Evolutionary conservation across 441 rosid genomes (phyloP), one percentile per base, ranked within the genome.

Genomic region (Euphorbia schlechtendalii): DNA sequence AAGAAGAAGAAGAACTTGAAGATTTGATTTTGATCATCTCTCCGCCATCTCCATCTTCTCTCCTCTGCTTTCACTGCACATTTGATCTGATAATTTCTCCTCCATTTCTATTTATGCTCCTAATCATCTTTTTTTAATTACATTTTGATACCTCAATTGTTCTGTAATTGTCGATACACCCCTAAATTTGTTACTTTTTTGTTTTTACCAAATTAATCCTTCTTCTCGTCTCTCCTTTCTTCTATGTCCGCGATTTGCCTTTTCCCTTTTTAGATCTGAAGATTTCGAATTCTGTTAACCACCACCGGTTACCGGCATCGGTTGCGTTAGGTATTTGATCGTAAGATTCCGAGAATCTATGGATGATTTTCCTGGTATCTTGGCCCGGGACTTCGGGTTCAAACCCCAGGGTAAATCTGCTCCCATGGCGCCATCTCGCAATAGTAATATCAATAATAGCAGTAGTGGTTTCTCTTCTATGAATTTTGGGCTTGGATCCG

Each of bases 381-480:
- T 88, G 54, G 74, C 87, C n/a, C 72, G 85, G 34, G 96, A 88
- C 77, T 84, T 84, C 60, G 96, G 90, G 64, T 75, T 78, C 74
- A 88, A 83, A 60, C 93, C 94, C 30, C 97, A 84, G 24, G 88
- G 93, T n/a, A 91, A 86, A 70, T 80, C 93, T 21, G 90, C 92
- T 17, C 97, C 97, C 43, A 88, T 90, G 97, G 82, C 90, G 0
- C 76, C 90, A 21, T 77, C 86, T 60, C 73, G 83, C 2, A 52
- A 46, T 45, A 60, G 74, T 10, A 46, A 73, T 36, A 59, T 22
- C 41, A 28, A n/a, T 69, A 63, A 28, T 59, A 65, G 63, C 21
- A 36, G 27, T 28, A 53, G 28, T 52, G 15, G 51, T 34, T 65
- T 65, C 62, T 70, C 77, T 10, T 69, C 82, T 61, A 67, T 78